A percentile compares a stretch with the other conserved stretches of the same genome.
Evolutionary conservation across 1,284 basidiomycete genomes (phyloP).

Genomic region (Cryptococcus sp.): DNA sequence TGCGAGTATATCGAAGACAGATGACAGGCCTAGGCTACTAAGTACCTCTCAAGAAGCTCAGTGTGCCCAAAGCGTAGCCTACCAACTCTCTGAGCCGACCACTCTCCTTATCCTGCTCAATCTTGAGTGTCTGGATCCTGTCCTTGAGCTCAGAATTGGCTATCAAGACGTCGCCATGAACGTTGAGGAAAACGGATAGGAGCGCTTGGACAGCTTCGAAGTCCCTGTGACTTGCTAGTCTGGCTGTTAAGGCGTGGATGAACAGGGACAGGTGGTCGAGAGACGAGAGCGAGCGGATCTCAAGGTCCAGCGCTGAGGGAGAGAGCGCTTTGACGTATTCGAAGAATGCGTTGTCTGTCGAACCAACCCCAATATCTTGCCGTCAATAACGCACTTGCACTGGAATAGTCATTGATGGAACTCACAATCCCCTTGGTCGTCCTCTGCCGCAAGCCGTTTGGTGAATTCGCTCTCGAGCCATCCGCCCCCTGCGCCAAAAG

Average conservation of each 20-base stretch:
- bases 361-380: conserved; percentile 1
- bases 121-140: conserved; percentile 62
- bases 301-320: conserved; percentile 86
- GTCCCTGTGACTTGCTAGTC: conserved; percentile 78
- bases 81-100: conserved; percentile 61
- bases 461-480: conserved; percentile 73
- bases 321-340: conserved; percentile 81
- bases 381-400: not conserved
- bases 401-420: conserved; percentile 10
- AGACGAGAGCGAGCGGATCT: conserved; percentile 74
- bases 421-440: conserved; percentile 70
- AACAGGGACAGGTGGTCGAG: conserved; percentile 69
- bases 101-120: conserved; percentile 71
- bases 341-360: conserved; percentile 78
- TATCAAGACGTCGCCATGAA: conserved; percentile 81
- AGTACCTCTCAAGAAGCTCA: conserved; percentile 46
- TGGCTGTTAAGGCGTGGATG: conserved; percentile 69
- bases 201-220: conserved; percentile 95
- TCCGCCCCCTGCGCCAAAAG: conserved; percentile 57
- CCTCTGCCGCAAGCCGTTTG: conserved; percentile 64
- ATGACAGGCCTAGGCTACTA: conserved; percentile 6
- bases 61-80: conserved; percentile 50
- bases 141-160: conserved; percentile 64
- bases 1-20: not conserved
- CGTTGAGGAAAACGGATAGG: conserved; percentile 76